Evolutionary conservation across 2,329 filamentous ascomycete genomes (phyloP), one percentile per base, ranked within the genome.

Genomic region (Nemania sp.): DNA sequence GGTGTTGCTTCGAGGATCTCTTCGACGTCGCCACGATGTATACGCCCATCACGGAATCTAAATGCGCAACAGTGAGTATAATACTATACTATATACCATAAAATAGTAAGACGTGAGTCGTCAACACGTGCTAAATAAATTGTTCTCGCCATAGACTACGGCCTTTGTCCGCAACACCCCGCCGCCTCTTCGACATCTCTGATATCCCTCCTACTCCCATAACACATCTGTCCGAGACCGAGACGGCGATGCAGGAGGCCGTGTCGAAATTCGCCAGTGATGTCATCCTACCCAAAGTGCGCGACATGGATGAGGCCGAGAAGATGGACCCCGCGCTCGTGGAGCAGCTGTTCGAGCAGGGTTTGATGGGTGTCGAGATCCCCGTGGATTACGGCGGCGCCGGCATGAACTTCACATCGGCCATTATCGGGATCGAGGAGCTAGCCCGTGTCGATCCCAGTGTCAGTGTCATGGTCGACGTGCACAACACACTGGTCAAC

Each of bases 401-500:
- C 0, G 96, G 94, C 74, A 98, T 99, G 96, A 98, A 98, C 87
- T 99, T 99, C 83, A 98, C 96, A 0, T 85, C 94, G 0, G 95
- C 94, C 69, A 97, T 99, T 78, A 91, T 99, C 52, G 95, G 93
- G 29, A 99, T 99, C 75, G 96, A 99, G 83, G 96, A 99, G 86
- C 86, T 99, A 69, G 96, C 96, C 0, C 89, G 94, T 65, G 92
- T 97, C 20, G 96, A 99, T 78, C 96, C 96, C 47, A 97, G 93
- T 73, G 96, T 99, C 70, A 95, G 93, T 77, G 96, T 99, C 70
- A 83, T 99, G 84, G 93, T 94, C 65, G 96, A 99, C 80, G 96
- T 99, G 24, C 96, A 99, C 86, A 99, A 99, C 83, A 99, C 96
- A 0, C 86, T 99, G 59, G 95, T 97, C 81, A 98, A 98, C 84